Percentiles rank a stretch among this genome's conserved stretches.
phyloP scores from a whole-genome alignment of 1,284 basidiomycete species.

The Tranzscheliella williamsii region DNA sequence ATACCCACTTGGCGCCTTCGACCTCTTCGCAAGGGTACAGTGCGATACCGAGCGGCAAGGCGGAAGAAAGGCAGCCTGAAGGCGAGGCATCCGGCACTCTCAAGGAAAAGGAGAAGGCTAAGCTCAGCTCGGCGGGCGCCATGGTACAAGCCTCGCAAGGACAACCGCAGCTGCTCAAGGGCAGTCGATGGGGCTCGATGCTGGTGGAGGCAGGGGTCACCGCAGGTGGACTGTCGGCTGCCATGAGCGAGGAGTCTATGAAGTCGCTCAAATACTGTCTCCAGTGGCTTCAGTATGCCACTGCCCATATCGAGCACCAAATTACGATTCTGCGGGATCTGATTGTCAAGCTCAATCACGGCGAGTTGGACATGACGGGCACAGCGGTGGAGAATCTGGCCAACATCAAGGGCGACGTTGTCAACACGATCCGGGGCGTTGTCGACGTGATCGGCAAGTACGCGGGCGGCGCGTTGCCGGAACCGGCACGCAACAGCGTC shows the following conservation, averaged over 20 bases:
- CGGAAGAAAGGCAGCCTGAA: background rate
- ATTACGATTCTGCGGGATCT: conserved; percentile 73
- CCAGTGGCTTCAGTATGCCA: conserved; percentile 86
- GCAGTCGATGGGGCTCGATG: conserved; percentile 76
- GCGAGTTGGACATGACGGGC: conserved; percentile 44
- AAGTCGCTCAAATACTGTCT: conserved; percentile 80
- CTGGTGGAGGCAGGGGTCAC: conserved; percentile 77
- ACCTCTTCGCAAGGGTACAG: background rate
- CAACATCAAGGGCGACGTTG: conserved; percentile 77
- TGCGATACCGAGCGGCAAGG: background rate
- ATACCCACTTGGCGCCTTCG: conserved; percentile 6
- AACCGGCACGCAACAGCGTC: conserved; percentile 76
- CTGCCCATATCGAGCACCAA: conserved; percentile 81
- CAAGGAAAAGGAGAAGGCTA: conserved; percentile 2
- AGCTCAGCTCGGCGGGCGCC: conserved; percentile 3
- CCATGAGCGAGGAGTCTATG: conserved; percentile 87
- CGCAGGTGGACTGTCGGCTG: conserved; percentile 73
- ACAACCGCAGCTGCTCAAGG: conserved; percentile 54
- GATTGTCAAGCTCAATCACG: conserved; percentile 55
- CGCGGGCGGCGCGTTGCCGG: conserved; percentile 79
- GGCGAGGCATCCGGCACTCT: background rate
- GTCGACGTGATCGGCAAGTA: conserved; percentile 85
- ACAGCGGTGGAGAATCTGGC: conserved; percentile 64
- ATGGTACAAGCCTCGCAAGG: conserved; percentile 53
- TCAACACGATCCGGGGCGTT: conserved; percentile 82